Evolutionary conservation across 257 asterid species (phyloP), one percentile per base, ranked within the genome.

Genomic region (Capsicum pubescens): DNA sequence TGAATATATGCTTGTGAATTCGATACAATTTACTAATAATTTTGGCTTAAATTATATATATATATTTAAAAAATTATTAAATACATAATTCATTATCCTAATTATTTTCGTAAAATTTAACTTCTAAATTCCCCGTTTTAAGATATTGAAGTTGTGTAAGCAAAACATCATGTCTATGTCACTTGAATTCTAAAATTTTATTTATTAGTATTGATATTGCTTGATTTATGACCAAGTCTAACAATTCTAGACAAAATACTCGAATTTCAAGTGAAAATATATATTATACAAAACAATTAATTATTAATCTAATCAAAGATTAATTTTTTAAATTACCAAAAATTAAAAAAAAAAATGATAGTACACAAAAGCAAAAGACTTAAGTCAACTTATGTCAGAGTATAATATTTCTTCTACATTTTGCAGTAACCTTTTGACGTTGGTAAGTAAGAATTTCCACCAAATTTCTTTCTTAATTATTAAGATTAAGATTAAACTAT

Each of bases 401-500:
- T 76, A 76, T 26, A 50, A 3, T 76, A 52, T 52, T 72, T 76
- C 7, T 21, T 50, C 8, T 74, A 13, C 14, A 50, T 74, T 66
- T 72, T 72, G 80, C 81, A 76, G 81, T 52, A 76, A 76, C 46
- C 21, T 50, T 52, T 63, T 82, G 84, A 48, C 63, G 16, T 44
- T 12, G 74, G 21, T 36, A 36, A 59, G 15, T 19, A 61, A 11
- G 42, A 6, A 42, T 59, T 57, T 39, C 35, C 56, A 42, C 57
- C 39, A 60, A n/a, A 39, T 44, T 66, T 58, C 21, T 44, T 59
- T 81, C 58, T 39, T 60, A 36, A 80, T 60, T 80, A 60, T 60
- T 59, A 42, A 80, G 15, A 54, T 56, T 79, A 79, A 79, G 19
- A 79, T 16, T 55, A 13, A 79, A 58, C 36, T 9, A 80, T 56